Evolutionary conservation across 1,139 yeast species (phyloP).

Genomic region (Blastobotrys serpentis): DNA sequence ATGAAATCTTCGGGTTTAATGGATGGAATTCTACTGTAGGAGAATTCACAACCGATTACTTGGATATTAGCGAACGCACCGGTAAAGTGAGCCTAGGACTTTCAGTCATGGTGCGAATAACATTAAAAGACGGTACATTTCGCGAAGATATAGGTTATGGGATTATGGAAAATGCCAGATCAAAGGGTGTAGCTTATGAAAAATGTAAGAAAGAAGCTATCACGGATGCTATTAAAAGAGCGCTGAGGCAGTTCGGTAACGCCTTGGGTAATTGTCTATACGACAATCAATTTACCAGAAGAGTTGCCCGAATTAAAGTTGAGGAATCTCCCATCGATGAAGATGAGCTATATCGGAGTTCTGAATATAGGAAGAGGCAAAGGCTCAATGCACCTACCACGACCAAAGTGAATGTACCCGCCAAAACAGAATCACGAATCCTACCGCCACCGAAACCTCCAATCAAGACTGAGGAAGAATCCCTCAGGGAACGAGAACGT

Average conservation of each 20-base stretch:
- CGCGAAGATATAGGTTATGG: conserved; percentile 83
- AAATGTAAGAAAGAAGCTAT: conserved; percentile 75
- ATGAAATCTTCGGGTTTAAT: conserved; percentile 59
- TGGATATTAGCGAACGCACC: conserved; percentile 40
- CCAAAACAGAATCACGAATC: neutral
- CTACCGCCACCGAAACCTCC: neutral
- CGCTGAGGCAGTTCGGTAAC: conserved; percentile 74
- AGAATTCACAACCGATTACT: conserved; percentile 37
- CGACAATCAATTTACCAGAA: conserved; percentile 54
- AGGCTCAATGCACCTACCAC: neutral
- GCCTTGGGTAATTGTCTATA: conserved; percentile 75
- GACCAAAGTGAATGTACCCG: neutral
- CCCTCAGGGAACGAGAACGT: conserved; percentile 8
- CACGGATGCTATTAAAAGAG: conserved; percentile 74
- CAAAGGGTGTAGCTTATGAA: conserved; percentile 67
- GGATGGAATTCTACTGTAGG: conserved; percentile 64
- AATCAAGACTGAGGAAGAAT: conserved; percentile 8
- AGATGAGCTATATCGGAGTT: conserved; percentile 12
- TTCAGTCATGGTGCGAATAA: conserved; percentile 65
- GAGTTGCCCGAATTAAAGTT: conserved; percentile 48
- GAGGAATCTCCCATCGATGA: conserved; percentile 18
- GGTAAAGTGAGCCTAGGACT: conserved; percentile 53
- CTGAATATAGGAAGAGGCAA: neutral
- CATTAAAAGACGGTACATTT: conserved; percentile 67
- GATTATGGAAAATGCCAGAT: conserved; percentile 60